These are phyloP conservation scores for Leishmania amazonensis DNA, from an alignment of 208 protist genomes.

Conservation along the genomic window DNA sequence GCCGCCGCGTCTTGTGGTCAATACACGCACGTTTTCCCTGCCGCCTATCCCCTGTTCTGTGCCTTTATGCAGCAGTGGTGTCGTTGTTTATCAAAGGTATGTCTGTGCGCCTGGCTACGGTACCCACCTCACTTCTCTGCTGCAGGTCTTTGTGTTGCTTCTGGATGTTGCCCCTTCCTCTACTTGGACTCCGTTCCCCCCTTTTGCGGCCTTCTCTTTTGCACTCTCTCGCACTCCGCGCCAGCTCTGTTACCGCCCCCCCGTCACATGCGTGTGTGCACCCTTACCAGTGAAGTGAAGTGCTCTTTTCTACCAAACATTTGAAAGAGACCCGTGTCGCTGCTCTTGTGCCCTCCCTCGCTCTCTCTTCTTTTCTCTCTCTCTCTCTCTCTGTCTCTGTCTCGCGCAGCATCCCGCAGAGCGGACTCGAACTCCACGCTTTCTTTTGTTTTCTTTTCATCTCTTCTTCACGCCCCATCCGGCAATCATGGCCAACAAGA, in stretches of 20 bases:
- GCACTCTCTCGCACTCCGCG: not conserved
- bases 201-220: not conserved
- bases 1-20: not conserved
- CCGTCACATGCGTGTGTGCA: not conserved
- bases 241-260: not conserved
- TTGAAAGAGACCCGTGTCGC: not conserved
- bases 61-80: not conserved
- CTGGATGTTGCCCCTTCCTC: not conserved
- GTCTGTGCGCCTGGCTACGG: not conserved
- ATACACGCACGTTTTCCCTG: not conserved
- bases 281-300: not conserved
- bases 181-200: not conserved
- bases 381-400: not conserved
- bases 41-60: not conserved
- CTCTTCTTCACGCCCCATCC: not conserved
- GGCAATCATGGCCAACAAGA: slow-evolving; percentile 44
- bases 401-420: not conserved
- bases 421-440: not conserved
- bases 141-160: not conserved
- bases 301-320: not conserved
- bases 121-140: not conserved
- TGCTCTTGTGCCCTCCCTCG: not conserved
- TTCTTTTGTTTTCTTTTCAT: not conserved
- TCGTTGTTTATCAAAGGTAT: not conserved
- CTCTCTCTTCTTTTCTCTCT: not conserved